Percentiles rank a stretch among this genome's conserved stretches.
phyloP scores from a whole-genome alignment of 495 filamentous ascomycete species.

The Alectoria sarmentosa region DNA sequence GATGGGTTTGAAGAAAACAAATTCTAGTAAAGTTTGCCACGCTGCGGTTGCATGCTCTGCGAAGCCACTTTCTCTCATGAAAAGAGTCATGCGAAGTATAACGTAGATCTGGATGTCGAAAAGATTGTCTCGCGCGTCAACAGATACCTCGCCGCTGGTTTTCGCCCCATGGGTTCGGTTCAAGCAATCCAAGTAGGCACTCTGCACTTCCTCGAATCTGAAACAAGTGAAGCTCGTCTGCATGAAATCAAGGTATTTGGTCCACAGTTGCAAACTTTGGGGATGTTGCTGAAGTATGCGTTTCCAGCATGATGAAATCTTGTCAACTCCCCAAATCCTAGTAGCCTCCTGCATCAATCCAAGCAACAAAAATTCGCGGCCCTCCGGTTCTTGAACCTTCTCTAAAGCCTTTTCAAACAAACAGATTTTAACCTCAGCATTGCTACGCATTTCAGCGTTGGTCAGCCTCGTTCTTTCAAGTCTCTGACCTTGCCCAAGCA shows the following conservation, averaged over 20 bases:
- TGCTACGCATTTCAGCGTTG: slow-evolving; percentile 53
- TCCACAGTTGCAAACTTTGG: slow-evolving; percentile 59
- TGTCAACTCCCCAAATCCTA: slow-evolving; percentile 62
- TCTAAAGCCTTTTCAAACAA: slow-evolving; percentile 74
- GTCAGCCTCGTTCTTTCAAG: slow-evolving; percentile 34
- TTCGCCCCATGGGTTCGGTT: slow-evolving; percentile 37
- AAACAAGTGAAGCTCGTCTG: slow-evolving; percentile 64
- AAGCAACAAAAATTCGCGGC: slow-evolving; percentile 50
- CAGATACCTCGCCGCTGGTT: neutral
- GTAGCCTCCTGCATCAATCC: slow-evolving; percentile 64
- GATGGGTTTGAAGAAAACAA: slow-evolving; percentile 53
- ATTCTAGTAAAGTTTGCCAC: slow-evolving; percentile 81
- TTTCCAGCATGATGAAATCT: slow-evolving; percentile 57
- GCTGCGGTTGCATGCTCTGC: slow-evolving; percentile 67
- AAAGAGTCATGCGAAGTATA: slow-evolving; percentile 63
- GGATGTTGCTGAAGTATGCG: slow-evolving; percentile 50
- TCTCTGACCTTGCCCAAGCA: slow-evolving; percentile 43
- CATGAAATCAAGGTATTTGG: slow-evolving; percentile 63
- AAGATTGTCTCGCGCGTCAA: slow-evolving; percentile 17
- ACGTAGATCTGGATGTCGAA: slow-evolving; percentile 58
- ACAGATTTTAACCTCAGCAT: slow-evolving; percentile 70
- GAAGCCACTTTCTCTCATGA: slow-evolving; percentile 74
- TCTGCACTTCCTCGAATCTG: slow-evolving; percentile 55
- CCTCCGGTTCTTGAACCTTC: slow-evolving; percentile 39
- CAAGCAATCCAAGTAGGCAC: slow-evolving; percentile 51